phyloP scores from a whole-genome alignment of 495 filamentous ascomycete species.

The Pyrenopolyporus hunteri region DNA sequence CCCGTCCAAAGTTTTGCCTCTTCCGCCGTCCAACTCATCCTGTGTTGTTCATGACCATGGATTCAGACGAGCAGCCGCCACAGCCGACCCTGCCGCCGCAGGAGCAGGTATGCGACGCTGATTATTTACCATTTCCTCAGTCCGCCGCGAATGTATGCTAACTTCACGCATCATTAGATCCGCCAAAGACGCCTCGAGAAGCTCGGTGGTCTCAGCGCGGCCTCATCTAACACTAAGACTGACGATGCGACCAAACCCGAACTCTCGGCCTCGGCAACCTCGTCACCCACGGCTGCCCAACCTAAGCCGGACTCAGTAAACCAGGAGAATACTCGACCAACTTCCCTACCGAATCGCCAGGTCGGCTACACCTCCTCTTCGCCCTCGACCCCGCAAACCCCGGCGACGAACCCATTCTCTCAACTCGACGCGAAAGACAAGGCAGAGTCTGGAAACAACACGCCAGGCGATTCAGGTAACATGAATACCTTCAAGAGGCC shows the following conservation, averaged over 20 bases:
- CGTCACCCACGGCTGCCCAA: slow-evolving; percentile 17
- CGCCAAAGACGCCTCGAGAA: slow-evolving; percentile 74
- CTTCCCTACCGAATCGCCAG: slow-evolving; percentile 12
- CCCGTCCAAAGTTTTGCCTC: not conserved
- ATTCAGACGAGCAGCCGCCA: slow-evolving; percentile 31
- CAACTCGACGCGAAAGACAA: slow-evolving; percentile 48
- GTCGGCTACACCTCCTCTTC: slow-evolving; percentile 2
- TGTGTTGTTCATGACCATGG: slow-evolving; percentile 23
- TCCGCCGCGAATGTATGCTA: not conserved
- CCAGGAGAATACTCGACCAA: slow-evolving; percentile 10
- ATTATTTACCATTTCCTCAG: not conserved
- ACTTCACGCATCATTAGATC: slow-evolving; percentile 60
- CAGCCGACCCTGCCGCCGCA: slow-evolving; percentile 36
- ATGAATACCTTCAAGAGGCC: slow-evolving; percentile 22
- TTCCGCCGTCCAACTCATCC: not conserved
- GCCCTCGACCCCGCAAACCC: slow-evolving; percentile 1
- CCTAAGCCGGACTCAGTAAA: slow-evolving; percentile 4
- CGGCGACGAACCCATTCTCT: slow-evolving; percentile 46
- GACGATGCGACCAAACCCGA: slow-evolving; percentile 27
- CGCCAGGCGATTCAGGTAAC: slow-evolving; percentile 35
- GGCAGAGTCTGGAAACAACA: slow-evolving; percentile 34
- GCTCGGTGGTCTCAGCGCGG: slow-evolving; percentile 46
- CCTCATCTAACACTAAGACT: slow-evolving; percentile 15
- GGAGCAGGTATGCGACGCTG: slow-evolving; percentile 36
- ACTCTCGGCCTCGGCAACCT: slow-evolving; percentile 27